Conservation (phyloP, 495 filamentous ascomycete species). For the Penicillium bialowiezense region DNA sequence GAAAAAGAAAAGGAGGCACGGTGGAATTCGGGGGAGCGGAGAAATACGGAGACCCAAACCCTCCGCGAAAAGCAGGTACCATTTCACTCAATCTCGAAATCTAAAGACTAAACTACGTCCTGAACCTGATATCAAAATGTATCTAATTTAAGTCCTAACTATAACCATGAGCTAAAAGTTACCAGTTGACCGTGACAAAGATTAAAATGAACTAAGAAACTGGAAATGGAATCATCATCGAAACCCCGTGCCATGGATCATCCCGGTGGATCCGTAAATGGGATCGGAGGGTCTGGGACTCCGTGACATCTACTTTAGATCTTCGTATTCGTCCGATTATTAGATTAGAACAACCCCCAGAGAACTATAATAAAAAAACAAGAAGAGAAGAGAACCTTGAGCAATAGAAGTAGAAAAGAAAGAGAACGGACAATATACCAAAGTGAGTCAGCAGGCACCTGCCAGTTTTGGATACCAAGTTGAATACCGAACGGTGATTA, state of each 20-base stretch:
- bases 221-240: constrained; percentile 20
- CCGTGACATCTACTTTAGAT: constrained; percentile 5
- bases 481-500: too few relatives aligned
- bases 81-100: constrained; percentile 2
- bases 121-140: neutral
- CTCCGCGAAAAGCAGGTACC: constrained; percentile 18
- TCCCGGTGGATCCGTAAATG: constrained; percentile 18
- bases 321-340: too few relatives aligned
- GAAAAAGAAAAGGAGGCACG: constrained; percentile 7
- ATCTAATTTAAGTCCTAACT: neutral
- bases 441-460: constrained; percentile 3
- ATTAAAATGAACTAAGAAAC: too few relatives aligned
- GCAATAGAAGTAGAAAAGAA: too few relatives aligned
- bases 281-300: constrained; percentile 1
- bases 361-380: too few relatives aligned
- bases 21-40: constrained; percentile 11
- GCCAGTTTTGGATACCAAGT: too few relatives aligned
- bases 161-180: neutral
- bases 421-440: constrained; percentile 4
- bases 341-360: too few relatives aligned
- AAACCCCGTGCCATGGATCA: constrained; percentile 22
- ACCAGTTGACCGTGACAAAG: neutral
- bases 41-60: constrained; percentile 18
- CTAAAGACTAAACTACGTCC: too few relatives aligned
- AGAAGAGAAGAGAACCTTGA: too few relatives aligned